Evolutionary conservation across 805 yeast genomes (phyloP), one percentile per base, ranked within the genome.

Genomic region (Candida lessepsii): DNA sequence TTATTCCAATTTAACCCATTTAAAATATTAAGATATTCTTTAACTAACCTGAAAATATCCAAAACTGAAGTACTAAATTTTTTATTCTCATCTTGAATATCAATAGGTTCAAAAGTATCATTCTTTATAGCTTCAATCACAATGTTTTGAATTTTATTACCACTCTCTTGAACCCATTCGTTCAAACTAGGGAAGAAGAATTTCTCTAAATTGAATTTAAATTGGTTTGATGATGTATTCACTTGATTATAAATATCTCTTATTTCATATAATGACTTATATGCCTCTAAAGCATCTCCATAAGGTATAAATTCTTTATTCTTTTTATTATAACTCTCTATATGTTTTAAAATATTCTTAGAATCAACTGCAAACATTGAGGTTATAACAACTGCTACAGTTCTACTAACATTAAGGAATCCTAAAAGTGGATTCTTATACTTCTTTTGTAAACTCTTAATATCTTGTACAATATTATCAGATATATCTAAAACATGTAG

Each of bases 1-100:
- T 85, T 71, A 11, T 64, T 60, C 96, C 96, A 90, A 14, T 74
- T 65, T 30, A 86, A 71, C 3, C 70, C 71, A 11, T 69, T 69
- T 32, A 90, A 63, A n/a, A 86, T 67, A 4, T 66, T 61, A 15
- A 86, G 54, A 9, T 78, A 73, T 39, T 80, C 80, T 43, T 74
- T 73, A 25, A 85, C 71, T 56, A 85, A 68, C 8, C 78, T 70
- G 57, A 84, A 83, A 10, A 84, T 71, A 54, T 86, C 93, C 16
- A 75, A 54, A 1, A 83, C 85, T 0, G 91, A 84, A 2, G 78
- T 65, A 45, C 87, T 80, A 51, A 70, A 63, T 40, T 65, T 65
- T 45, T 65, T 64, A 2, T 60, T 64, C 31, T 69, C 65, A 1
- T 57, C 64, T 1, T 62, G 57, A 15, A 65, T 41, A 45, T 78